Conservation (phyloP, 768 basidiomycete species). For the Grammothele lineata region DNA sequence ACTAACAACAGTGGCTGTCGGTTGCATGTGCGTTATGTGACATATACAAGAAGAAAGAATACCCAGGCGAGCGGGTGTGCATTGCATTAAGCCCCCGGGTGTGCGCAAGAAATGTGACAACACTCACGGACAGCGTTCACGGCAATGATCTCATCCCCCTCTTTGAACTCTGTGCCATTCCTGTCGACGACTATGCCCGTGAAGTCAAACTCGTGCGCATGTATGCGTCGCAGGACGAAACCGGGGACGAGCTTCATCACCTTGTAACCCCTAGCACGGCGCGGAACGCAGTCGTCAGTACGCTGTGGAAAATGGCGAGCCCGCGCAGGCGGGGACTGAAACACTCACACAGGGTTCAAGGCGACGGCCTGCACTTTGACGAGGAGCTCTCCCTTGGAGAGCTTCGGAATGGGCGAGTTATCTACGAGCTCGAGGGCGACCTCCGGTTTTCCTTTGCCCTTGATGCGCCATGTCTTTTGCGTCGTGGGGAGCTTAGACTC, state of each 20-base stretch:
- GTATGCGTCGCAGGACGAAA: constrained; percentile 43
- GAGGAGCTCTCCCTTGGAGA: constrained; percentile 40
- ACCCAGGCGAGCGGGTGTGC: too few species aligned
- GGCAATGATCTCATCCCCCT: constrained; percentile 66
- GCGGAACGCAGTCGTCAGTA: background rate
- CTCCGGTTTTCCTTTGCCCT: constrained; percentile 25
- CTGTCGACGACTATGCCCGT: constrained; percentile 57
- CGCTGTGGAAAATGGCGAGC: background rate
- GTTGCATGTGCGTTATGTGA: background rate
- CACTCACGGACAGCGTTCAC: constrained; percentile 36
- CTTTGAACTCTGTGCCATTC: constrained; percentile 46
- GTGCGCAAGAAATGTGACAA: background rate
- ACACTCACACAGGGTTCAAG: constrained; percentile 62
- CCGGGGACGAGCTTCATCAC: constrained; percentile 46
- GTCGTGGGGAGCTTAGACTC: constrained; percentile 10
- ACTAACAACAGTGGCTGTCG: constrained; percentile 27
- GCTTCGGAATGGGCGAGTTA: constrained; percentile 30
- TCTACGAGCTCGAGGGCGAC: constrained; percentile 25
- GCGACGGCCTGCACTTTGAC: constrained; percentile 51
- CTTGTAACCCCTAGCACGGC: constrained; percentile 50
- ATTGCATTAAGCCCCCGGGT: too few species aligned
- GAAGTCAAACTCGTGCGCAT: constrained; percentile 57
- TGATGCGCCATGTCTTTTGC: constrained; percentile 28
- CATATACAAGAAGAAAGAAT: background rate
- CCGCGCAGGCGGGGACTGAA: too few species aligned